These are phyloP conservation scores for Cocos nucifera DNA, from an alignment of 176 grass and related monocot species.

Conservation along the genomic window DNA sequence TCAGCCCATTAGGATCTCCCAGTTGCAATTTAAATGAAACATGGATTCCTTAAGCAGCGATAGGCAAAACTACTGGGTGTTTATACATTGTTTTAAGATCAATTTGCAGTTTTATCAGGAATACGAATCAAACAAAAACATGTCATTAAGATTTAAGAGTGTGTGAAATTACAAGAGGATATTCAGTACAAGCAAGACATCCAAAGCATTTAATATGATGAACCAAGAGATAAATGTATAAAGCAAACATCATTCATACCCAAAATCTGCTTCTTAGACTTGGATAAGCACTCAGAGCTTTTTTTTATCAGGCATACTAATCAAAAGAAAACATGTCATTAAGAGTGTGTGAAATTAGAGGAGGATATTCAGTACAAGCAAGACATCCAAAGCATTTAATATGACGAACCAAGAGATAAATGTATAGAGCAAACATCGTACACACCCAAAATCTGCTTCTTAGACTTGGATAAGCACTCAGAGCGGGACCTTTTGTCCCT, in stretches of 20 bases:
- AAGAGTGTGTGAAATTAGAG: not conserved
- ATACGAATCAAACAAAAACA: no score
- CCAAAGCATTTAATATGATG: not conserved
- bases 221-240: not conserved
- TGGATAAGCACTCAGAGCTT: conserved; percentile 38
- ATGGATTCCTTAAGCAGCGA: no score
- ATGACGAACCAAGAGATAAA: not conserved
- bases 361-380: not conserved
- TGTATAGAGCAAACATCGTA: conserved; percentile 14
- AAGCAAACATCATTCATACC: conserved; percentile 43
- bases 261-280: conserved; percentile 87
- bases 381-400: not conserved
- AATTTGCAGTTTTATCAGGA: no score
- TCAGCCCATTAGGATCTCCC: no score
- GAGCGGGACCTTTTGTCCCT: conserved; percentile 70
- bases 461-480: conserved; percentile 83
- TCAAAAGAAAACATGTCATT: no score
- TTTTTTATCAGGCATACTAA: no score
- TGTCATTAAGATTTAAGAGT: no score
- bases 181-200: not conserved
- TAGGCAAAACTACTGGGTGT: no score
- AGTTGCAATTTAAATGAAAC: no score
- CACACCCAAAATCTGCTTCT: conserved; percentile 93
- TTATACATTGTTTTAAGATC: no score
- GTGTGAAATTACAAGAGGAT: not conserved